Evolutionary conservation across 2,329 filamentous ascomycete species (phyloP), one percentile per base, ranked within the genome.

Genomic region (Leptoxyphium fumago): DNA sequence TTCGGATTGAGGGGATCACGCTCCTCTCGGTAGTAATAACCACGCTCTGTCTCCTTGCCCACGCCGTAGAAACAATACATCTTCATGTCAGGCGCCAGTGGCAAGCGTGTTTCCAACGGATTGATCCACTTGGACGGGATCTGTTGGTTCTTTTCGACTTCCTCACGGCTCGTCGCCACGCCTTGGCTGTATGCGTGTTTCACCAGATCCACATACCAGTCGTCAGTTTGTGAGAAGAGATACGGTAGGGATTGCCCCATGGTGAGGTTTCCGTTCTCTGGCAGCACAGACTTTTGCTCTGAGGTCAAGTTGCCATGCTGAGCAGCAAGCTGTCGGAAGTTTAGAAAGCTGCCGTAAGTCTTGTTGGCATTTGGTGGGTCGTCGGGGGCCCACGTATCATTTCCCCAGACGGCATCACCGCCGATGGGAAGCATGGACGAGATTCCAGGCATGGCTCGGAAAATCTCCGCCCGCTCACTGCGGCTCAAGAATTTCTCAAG

Each of bases 31-130:
- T 98, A 98, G 61, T 84, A 98, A 61, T 96, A 98, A 13, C 80
- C 80, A 45, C 89, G 77, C 64, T 98, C 89, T 0, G 89, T 96
- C 2, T 84, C 82, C 61, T 96, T 98, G 2, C 89, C 89, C 3
- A 94, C 78, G 15, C 84, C 91, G 60, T 98, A 96, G 68, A 98
- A 96, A 66, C 91, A 96, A 65, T 88, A 96, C 10, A 98, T 85
- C 61, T 94, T 95, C 57, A 98, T 69, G 56, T 78, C 84, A 0
- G 91, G 89, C 1, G 91, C 89, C 15, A 86, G 71, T 0, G 91
- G 91, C 0, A 96, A 71, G 2, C 89, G 76, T 0, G 85, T 84
- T 61, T 96, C 89, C 1, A 96, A 75, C 0, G 91, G 91, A 58
- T 98, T 98, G 48, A 94, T 77, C 91, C 91, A 98, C 60, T 93